Conservation (phyloP, 2,329 filamentous ascomycete genomes). For the Diaporthe citri region DNA sequence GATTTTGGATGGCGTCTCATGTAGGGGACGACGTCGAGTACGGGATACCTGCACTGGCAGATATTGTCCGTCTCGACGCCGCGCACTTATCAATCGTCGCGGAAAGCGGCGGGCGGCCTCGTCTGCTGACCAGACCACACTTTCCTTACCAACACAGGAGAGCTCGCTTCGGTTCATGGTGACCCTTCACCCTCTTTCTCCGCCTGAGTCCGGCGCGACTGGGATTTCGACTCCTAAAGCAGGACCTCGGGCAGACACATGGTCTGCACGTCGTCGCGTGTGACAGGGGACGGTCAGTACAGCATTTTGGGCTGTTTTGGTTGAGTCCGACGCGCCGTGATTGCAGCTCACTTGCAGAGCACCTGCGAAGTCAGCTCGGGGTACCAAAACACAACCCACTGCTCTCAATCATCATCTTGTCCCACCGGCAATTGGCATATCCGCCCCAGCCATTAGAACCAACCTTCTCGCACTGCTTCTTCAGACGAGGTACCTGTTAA, state of each 20-base stretch:
- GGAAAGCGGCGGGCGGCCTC: neutral
- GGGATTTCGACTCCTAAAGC: neutral
- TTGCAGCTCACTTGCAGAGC: too few relatives aligned
- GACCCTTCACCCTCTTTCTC: neutral
- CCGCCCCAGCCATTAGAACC: neutral
- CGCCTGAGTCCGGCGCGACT: neutral
- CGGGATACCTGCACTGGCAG: neutral
- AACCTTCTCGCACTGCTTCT: neutral
- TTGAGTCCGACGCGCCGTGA: neutral
- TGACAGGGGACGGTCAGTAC: neutral
- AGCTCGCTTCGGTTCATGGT: neutral
- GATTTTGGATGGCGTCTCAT: neutral
- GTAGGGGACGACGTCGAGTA: neutral
- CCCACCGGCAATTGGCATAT: neutral
- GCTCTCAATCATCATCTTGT: neutral
- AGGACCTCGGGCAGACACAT: too few relatives aligned
- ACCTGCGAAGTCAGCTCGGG: neutral
- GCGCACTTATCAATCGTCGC: neutral
- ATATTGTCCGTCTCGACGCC: neutral
- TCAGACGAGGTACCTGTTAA: neutral
- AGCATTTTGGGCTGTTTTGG: neutral
- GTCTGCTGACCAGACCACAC: neutral
- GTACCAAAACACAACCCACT: neutral
- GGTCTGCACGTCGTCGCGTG: neutral
- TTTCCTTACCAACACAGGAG: neutral